Base-by-base conservation (phyloP, 192 early-diverging fungal genomes). In the Gamsiella multidivaricata region DNA sequence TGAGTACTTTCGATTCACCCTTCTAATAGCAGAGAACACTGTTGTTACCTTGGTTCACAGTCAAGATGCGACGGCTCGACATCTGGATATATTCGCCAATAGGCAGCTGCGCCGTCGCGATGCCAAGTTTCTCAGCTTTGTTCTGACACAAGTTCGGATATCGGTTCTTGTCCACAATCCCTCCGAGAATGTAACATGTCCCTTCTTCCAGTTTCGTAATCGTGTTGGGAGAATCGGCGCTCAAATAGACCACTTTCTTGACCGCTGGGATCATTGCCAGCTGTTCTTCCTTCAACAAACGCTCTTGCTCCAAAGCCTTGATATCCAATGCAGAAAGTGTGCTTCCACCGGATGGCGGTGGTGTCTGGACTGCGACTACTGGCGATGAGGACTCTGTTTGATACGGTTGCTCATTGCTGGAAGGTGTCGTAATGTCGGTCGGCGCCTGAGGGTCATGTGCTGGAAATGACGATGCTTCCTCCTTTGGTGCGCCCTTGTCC, bases 151-250 rank as follows among this genome's bases (percentile, higher is more conserved):
- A 69, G 14, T 82, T 66, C 66, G 89, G 63, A 42, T 29, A 54
- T 39, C 96, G 81, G 66, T 99, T 99, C 70, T 93, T 94, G 67
- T 99, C 97, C 1, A 99, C 97, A 49, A 99, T 87, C 0, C 96
- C 96, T 34, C 97, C 97, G 71, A 99, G 91, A 17, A 99, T 70
- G 78, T 99, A 99, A 5, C 89, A 82, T 47, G 92, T 94, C 0
- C 65, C 67, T n/a, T 87, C 85, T 6, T 96, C 94, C 34, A 99
- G 74, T 8, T 80, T 66, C 3, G 86, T 69, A 18, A 95, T 62
- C 17, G 84, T 83, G 54, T 94, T 91, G 8, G 88, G 85, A 15
- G 94, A 92, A 65, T 99, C 97, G 2, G 96, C 97, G 0, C 93
- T 93, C 47, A 98, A 74, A 70, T 98, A 98, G 5, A 97, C 91